These are phyloP conservation scores for Botrytis deweyae DNA, from an alignment of 2,329 filamentous ascomycete genomes.

Conservation along the genomic window DNA sequence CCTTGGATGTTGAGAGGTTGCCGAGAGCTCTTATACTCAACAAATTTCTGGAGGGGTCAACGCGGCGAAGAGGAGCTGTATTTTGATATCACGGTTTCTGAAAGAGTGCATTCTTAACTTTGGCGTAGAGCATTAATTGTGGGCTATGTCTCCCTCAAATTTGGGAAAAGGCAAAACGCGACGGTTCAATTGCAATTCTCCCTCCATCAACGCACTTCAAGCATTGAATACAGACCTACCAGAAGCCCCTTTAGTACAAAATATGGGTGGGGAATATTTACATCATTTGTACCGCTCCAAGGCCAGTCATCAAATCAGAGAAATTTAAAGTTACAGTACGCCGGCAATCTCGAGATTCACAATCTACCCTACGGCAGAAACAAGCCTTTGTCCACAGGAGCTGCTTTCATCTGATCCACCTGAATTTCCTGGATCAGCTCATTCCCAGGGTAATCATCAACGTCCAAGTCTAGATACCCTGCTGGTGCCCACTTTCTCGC, in stretches of 20 bases:
- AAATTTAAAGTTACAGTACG: not conserved
- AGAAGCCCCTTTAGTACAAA: not conserved
- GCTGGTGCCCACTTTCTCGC: not conserved
- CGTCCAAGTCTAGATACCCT: not conserved
- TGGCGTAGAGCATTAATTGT: not conserved
- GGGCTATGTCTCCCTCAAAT: not conserved
- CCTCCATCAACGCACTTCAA: not conserved
- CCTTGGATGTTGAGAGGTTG: not conserved
- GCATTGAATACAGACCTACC: not conserved
- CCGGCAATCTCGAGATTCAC: not conserved
- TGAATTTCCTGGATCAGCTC: not conserved
- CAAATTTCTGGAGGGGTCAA: not conserved
- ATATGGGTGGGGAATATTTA: not conserved
- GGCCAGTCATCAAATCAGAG: not conserved
- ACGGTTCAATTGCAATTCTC: not conserved
- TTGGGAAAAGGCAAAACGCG: not conserved
- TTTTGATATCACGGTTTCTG: not conserved
- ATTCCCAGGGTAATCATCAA: conserved; percentile 3
- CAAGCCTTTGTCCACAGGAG: not conserved
- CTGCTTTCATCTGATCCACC: not conserved
- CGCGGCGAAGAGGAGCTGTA: not conserved
- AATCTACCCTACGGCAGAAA: not conserved
- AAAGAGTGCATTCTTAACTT: not conserved
- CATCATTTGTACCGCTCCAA: not conserved
- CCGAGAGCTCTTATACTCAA: not conserved